phyloP scores from a whole-genome alignment of 306 rosid species.

The Rosa lucieae region DNA sequence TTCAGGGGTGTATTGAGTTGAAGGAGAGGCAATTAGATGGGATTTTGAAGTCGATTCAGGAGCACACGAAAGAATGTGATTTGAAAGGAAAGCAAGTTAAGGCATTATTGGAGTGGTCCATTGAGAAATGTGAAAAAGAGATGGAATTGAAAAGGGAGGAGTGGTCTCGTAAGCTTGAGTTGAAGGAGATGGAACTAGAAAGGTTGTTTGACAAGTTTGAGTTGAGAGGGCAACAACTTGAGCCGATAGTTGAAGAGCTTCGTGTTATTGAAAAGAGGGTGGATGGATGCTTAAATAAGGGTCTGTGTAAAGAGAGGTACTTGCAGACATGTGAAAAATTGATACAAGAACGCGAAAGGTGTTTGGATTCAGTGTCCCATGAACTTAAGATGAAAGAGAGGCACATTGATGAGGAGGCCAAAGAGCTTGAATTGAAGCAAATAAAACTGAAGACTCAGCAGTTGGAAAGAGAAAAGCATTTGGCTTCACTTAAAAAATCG shows the following conservation, averaged over 20 bases:
- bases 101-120: background rate
- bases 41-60: background rate
- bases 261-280: constrained; percentile 11
- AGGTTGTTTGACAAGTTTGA: constrained; percentile 8
- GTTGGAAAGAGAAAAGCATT: background rate
- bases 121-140: constrained; percentile 5
- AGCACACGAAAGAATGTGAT: background rate
- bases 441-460: constrained; percentile 19
- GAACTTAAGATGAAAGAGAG: too few relatives aligned
- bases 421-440: constrained; percentile 23
- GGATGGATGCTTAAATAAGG: constrained; percentile 28
- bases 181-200: constrained; percentile 15
- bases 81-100: constrained; percentile 5
- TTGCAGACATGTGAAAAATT: background rate
- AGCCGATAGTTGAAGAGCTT: background rate
- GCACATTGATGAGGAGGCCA: too few relatives aligned
- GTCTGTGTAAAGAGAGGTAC: constrained; percentile 25
- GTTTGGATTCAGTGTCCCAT: too few relatives aligned
- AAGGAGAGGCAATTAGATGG: background rate
- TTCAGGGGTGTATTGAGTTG: background rate
- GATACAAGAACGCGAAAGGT: too few relatives aligned
- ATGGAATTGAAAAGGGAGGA: constrained; percentile 15
- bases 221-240: constrained; percentile 1
- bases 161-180: constrained; percentile 2
- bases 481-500: background rate